These are phyloP conservation scores for Penicilliopsis zonata DNA, from an alignment of 495 filamentous ascomycete species.

Conservation along the genomic window DNA sequence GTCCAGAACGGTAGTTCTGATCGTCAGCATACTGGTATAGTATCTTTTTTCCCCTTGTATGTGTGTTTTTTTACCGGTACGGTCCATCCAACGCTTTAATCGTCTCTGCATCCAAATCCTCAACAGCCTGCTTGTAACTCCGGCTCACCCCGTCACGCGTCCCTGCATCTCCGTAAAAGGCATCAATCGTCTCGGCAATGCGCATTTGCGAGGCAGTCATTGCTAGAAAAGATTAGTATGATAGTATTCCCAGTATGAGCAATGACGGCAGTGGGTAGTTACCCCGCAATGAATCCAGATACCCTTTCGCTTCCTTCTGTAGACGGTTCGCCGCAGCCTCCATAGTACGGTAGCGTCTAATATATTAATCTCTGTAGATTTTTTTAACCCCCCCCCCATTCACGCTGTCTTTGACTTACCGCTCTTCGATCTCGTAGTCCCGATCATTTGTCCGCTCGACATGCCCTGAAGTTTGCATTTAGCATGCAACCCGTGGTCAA, in stretches of 20 bases:
- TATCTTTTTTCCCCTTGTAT: background rate
- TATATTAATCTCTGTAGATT: conserved; percentile 1
- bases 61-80: conserved; percentile 48
- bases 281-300: conserved; percentile 90
- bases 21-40: background rate
- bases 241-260: conserved; percentile 1
- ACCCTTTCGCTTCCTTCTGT: conserved; percentile 96
- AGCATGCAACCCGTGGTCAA: no score
- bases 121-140: conserved; percentile 95
- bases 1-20: conserved; percentile 81
- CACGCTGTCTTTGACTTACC: conserved; percentile 35
- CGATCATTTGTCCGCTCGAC: conserved; percentile 97
- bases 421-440: conserved; percentile 96
- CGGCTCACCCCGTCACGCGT: conserved; percentile 87
- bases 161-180: conserved; percentile 95
- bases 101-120: conserved; percentile 93
- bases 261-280: conserved; percentile 3
- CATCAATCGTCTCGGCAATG: conserved; percentile 97
- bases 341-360: conserved; percentile 93
- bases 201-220: conserved; percentile 99
- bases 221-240: conserved; percentile 34
- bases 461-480: conserved; percentile 73
- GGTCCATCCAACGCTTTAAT: conserved; percentile 98
- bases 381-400: background rate
- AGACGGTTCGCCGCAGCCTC: conserved; percentile 82